A percentile compares a stretch with the other conserved stretches of the same genome.
These are phyloP conservation scores for Pestalotiopsis sp. DNA, from an alignment of 2,329 filamentous ascomycete species.

Conservation along the genomic window DNA sequence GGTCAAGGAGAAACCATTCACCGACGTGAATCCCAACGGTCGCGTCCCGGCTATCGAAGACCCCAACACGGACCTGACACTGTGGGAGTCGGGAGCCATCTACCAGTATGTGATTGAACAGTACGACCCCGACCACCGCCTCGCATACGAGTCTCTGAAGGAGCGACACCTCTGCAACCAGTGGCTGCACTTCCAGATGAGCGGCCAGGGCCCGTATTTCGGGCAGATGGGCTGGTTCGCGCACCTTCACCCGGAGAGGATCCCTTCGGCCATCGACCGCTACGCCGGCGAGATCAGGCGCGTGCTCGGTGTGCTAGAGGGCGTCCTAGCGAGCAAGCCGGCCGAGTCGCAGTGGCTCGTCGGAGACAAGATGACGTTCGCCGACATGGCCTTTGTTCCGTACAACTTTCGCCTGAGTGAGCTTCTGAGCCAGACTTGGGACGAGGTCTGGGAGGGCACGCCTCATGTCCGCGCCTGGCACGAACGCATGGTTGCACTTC, in stretches of 20 bases:
- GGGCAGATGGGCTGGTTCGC: conserved; percentile 48
- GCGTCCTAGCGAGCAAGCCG: conserved; percentile 32
- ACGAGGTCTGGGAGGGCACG: conserved; percentile 26
- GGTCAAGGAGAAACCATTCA: conserved; percentile 32
- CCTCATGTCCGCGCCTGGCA: conserved; percentile 37
- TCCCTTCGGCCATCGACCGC: conserved; percentile 43
- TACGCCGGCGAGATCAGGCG: conserved; percentile 47
- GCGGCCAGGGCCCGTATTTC: conserved; percentile 51
- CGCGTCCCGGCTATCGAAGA: conserved; percentile 14
- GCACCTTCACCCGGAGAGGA: conserved; percentile 41
- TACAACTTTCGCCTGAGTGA: conserved; percentile 16
- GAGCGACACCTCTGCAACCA: conserved; percentile 41
- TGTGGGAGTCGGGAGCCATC: conserved; percentile 17
- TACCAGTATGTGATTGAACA: conserved; percentile 10
- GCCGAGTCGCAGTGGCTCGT: conserved; percentile 21
- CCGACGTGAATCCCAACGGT: conserved; percentile 23
- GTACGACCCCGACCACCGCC: conserved; percentile 40
- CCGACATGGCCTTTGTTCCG: conserved; percentile 23
- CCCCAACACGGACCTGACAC: conserved; percentile 14
- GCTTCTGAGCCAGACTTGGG: conserved; percentile 22
- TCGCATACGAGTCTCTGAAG: conserved; percentile 39
- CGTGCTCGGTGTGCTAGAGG: conserved; percentile 45
- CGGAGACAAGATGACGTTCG: conserved; percentile 20
- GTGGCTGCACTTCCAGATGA: conserved; percentile 47
- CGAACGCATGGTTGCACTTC: conserved; percentile 33